Conservation (phyloP, 371 early-diverging fungal species). For the Apophysomyces trapeziformis region DNA sequence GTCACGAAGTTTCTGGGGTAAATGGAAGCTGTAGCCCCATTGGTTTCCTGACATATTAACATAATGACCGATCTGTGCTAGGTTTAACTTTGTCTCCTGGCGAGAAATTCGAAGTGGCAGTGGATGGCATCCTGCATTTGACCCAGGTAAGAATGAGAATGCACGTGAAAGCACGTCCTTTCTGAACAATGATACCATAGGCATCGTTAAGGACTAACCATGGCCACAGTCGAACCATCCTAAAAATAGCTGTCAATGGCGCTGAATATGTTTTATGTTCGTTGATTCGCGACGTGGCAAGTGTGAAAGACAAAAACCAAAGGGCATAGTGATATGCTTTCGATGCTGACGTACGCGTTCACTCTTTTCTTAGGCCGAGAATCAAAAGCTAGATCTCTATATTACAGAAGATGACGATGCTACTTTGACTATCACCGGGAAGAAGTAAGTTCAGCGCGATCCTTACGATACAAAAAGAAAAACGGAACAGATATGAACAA, state of each 20-base stretch:
- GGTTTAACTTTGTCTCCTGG: conserved; percentile 10
- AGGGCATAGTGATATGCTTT: background rate
- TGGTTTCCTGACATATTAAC: background rate
- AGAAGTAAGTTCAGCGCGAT: background rate
- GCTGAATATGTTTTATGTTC: conserved; percentile 1
- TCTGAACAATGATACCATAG: background rate
- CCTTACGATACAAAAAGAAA: background rate
- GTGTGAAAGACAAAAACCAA: background rate
- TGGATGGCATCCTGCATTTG: conserved; percentile 3
- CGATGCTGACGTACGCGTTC: background rate
- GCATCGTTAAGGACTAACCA: background rate
- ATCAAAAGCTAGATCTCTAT: background rate
- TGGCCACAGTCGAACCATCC: background rate
- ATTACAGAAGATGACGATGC: conserved; percentile 6
- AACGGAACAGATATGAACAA: background rate
- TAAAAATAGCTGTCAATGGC: background rate
- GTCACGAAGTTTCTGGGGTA: conserved; percentile 11
- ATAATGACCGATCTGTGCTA: background rate
- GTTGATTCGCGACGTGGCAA: conserved; percentile 8
- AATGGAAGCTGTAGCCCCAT: background rate
- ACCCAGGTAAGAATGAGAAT: background rate
- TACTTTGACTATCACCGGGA: background rate
- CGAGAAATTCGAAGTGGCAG: background rate
- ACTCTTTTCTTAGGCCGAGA: background rate
- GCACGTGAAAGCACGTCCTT: background rate